phyloP scores from a whole-genome alignment of 2,329 filamentous ascomycete species.

The Coniochaeta ligniaria region DNA sequence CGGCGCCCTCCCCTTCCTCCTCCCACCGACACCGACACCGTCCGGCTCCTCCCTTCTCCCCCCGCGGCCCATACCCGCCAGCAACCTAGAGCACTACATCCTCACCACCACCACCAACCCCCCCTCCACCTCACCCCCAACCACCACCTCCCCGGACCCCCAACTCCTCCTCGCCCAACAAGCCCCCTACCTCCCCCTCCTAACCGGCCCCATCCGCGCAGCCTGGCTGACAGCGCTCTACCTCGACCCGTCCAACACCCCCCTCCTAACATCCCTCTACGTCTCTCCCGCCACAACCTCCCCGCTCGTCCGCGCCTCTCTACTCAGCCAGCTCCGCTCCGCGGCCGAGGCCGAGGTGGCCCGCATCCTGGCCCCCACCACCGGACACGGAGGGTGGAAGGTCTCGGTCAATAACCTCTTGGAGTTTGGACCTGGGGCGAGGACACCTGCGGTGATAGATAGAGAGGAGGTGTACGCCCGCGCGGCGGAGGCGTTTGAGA shows the following conservation, averaged over 20 bases:
- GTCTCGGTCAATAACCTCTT: constrained; percentile 2
- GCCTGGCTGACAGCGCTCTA: constrained; percentile 89
- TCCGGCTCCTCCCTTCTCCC: constrained; percentile 11
- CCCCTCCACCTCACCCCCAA: neutral
- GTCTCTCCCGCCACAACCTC: constrained; percentile 56
- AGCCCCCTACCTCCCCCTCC: constrained; percentile 70
- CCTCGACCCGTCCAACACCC: constrained; percentile 59
- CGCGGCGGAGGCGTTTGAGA: constrained; percentile 36
- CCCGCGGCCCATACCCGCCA: constrained; percentile 14
- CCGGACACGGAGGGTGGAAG: neutral
- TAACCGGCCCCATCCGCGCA: constrained; percentile 71
- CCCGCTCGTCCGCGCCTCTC: constrained; percentile 51
- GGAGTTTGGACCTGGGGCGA: constrained; percentile 5
- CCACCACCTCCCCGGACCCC: neutral
- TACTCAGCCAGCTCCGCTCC: constrained; percentile 58
- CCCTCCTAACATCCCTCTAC: constrained; percentile 66
- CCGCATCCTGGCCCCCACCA: constrained; percentile 42
- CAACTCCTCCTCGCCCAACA: constrained; percentile 35
- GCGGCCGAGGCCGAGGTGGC: constrained; percentile 72
- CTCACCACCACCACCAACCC: neutral
- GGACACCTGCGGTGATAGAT: constrained; percentile 23
- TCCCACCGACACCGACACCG: constrained; percentile 36
- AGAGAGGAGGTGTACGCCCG: constrained; percentile 31
- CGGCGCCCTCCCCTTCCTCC: constrained; percentile 81
- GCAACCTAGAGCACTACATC: constrained; percentile 15